phyloP scores from a whole-genome alignment of 2,329 filamentous ascomycete species.

The Tolypocladium endophyticum region DNA sequence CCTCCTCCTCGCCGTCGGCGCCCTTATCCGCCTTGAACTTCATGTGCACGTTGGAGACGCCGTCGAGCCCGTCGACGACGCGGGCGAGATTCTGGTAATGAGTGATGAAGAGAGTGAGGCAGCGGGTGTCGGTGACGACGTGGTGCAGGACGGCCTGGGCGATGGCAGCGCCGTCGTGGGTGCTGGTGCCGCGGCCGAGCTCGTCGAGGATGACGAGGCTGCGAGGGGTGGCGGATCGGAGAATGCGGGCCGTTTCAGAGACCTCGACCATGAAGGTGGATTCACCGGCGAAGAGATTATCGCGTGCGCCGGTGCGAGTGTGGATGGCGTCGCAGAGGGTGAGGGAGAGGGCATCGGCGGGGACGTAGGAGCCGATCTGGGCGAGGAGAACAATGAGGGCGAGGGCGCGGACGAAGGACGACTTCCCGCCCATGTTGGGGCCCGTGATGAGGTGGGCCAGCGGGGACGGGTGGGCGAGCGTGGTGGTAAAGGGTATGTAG shows the following conservation, averaged over 20 bases:
- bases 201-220: slow-evolving; percentile 90
- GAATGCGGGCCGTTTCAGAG: slow-evolving; percentile 80
- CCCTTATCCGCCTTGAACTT: slow-evolving; percentile 50
- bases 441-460: slow-evolving; percentile 84
- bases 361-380: slow-evolving; percentile 90
- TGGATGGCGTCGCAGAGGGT: slow-evolving; percentile 86
- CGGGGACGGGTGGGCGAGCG: slow-evolving; percentile 53
- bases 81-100: slow-evolving; percentile 82
- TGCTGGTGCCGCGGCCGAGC: slow-evolving; percentile 84
- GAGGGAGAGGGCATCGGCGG: slow-evolving; percentile 61
- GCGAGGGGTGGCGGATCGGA: slow-evolving; percentile 77
- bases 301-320: slow-evolving; percentile 90
- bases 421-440: slow-evolving; percentile 98
- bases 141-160: slow-evolving; percentile 84
- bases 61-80: slow-evolving; percentile 57
- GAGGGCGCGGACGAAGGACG: slow-evolving; percentile 88
- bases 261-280: slow-evolving; percentile 98
- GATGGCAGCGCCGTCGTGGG: slow-evolving; percentile 93
- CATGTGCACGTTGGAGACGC: slow-evolving; percentile 90
- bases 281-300: slow-evolving; percentile 92
- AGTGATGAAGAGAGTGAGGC: slow-evolving; percentile 89
- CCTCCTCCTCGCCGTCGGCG: slow-evolving; percentile 53
- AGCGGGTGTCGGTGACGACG: slow-evolving; percentile 62
- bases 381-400: slow-evolving; percentile 89
- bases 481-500: slow-evolving; percentile 86